These are phyloP conservation scores for Agrocybe chaxingu DNA, from an alignment of 768 basidiomycete species.

Conservation along the genomic window DNA sequence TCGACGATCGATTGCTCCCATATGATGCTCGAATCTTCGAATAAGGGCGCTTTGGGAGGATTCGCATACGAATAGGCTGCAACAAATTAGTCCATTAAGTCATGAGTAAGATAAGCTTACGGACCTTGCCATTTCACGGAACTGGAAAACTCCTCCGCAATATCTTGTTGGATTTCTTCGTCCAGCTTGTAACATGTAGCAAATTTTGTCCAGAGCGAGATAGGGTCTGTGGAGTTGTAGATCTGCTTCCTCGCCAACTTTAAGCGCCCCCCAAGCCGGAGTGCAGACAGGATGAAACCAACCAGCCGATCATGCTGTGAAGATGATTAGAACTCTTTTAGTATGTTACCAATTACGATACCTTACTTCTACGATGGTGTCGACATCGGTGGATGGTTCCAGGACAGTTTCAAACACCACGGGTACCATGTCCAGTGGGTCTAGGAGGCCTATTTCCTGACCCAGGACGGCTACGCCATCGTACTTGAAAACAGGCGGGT, in stretches of 20 bases:
- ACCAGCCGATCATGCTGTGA: constrained; percentile 27
- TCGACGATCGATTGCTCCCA: constrained; percentile 65
- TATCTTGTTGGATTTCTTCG: constrained; percentile 30
- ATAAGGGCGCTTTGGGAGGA: constrained; percentile 41
- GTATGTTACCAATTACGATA: background rate
- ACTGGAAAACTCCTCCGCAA: constrained; percentile 44
- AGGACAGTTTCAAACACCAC: constrained; percentile 30
- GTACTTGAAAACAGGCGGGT: constrained; percentile 44
- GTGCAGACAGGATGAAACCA: constrained; percentile 19
- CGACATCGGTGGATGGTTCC: background rate
- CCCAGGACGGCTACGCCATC: constrained; percentile 24
- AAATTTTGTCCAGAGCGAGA: constrained; percentile 43
- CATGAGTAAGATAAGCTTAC: constrained; percentile 5
- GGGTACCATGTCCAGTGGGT: constrained; percentile 54
- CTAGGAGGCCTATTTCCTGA: constrained; percentile 45
- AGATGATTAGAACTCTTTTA: background rate
- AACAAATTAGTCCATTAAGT: background rate
- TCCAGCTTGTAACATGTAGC: constrained; percentile 33
- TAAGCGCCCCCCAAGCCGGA: constrained; percentile 26
- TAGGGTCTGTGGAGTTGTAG: constrained; percentile 27
- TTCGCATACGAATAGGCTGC: constrained; percentile 46
- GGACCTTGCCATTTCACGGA: constrained; percentile 54
- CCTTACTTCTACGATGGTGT: constrained; percentile 10
- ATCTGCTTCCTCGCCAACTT: constrained; percentile 21
- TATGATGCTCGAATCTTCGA: constrained; percentile 45